A percentile compares a stretch with the other conserved stretches of the same genome.
Evolutionary conservation across 1,139 yeast genomes (phyloP).

Genomic region (Blastobotrys indianensis): DNA sequence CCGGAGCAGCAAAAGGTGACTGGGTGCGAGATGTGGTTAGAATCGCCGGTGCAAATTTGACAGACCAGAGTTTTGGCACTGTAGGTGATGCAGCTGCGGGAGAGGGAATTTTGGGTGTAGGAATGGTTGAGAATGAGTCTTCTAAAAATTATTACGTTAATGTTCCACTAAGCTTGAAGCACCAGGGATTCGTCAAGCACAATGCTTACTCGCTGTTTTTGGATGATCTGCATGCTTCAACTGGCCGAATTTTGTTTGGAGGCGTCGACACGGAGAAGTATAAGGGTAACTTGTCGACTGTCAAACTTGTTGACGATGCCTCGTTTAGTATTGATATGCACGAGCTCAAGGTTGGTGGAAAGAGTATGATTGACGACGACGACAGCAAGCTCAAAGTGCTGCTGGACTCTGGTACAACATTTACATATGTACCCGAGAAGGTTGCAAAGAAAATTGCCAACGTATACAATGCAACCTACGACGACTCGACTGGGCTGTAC

Average conservation of each 20-base stretch:
- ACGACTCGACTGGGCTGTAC: conserved; percentile 21
- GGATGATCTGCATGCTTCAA: conserved; percentile 35
- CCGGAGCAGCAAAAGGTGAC: conserved; percentile 35
- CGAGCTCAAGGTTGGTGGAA: conserved; percentile 15
- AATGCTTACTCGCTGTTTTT: conserved; percentile 52
- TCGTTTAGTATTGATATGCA: conserved; percentile 18
- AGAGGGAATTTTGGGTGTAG: conserved; percentile 50
- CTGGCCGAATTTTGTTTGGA: conserved; percentile 54
- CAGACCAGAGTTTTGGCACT: conserved; percentile 42
- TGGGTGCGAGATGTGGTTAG: conserved; percentile 44
- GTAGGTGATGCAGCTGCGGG: conserved; percentile 41
- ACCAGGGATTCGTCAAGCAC: conserved; percentile 35
- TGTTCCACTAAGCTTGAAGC: conserved; percentile 20
- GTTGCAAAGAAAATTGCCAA: conserved; percentile 22
- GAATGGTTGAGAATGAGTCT: conserved; percentile 40
- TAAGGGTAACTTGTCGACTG: conserved; percentile 39
- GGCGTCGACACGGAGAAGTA: conserved; percentile 54
- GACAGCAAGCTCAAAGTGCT: conserved; percentile 32
- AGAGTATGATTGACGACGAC: conserved; percentile 1
- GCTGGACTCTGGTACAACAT: conserved; percentile 68
- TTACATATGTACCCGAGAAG: conserved; percentile 46
- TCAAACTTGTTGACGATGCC: conserved; percentile 21
- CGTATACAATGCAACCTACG: conserved; percentile 21
- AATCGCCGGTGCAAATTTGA: conserved; percentile 36
- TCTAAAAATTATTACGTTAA: conserved; percentile 18